Base-by-base conservation (phyloP, 2,329 filamentous ascomycete species). In the Diaporthe eres region DNA sequence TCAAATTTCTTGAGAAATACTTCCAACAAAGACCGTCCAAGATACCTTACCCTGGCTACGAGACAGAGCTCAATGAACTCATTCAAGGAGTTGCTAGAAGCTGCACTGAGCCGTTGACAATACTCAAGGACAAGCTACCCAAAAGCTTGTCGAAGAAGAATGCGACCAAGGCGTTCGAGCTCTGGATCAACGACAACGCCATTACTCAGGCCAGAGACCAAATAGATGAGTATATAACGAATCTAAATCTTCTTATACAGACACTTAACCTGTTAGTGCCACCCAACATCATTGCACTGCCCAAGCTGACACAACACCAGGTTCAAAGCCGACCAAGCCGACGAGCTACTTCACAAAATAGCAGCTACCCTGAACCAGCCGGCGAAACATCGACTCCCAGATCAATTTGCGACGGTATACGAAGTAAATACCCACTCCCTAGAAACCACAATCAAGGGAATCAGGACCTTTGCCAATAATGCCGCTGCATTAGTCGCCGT, bases 301-400 rank as follows among this genome's bases (percentile, higher is more conserved):
- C 6, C 10, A 15, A 25, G 39, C 57, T 74, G 28, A 70, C 51
- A 71, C 13, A 13, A 1, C 3, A 9, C 5, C 28, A 76, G 75
- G 19, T 71, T 71, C 72, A 76, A 76, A 63, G 15, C 44, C 15
- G 72, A 76, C 25, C 61, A 67, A 4, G 34, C 57, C 49, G 72
- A 74, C 10, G 47, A 51, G 17, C 39, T 34, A 4, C 37, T 76
- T 10, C 53, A 42, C 39, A 5, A 39, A 9, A 71, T 76, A 44
- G 47, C 57, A 22, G 37, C 28, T 19, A 25, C 34, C n/a, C 31
- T 74, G 44, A 31, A 67, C n/a, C 8, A 31, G 22, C 37, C 63
- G 10, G n/a, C 61, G 9, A 39, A 58, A n/a, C 19, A 47, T 15
- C 65, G 49, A 42, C 10, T 47, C 17, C 31, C 58, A 3, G 25